Percentiles rank a stretch among this genome's conserved stretches.
phyloP scores from a whole-genome alignment of 2,329 filamentous ascomycete species.

The Daldinia eschscholtzii region DNA sequence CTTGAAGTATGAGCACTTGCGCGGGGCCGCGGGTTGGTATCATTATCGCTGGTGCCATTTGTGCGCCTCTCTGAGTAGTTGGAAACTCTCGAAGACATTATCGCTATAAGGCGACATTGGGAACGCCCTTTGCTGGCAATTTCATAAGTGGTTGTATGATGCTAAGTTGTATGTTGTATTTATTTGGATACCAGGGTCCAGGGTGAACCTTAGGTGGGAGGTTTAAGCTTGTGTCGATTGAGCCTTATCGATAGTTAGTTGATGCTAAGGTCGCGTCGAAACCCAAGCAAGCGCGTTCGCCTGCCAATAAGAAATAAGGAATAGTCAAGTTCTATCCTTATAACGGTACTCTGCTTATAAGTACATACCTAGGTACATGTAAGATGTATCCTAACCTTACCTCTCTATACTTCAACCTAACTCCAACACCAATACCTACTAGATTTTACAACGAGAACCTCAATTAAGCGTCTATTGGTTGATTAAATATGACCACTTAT shows the following conservation, averaged over 20 bases:
- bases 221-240: conserved; percentile 19
- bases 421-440: neutral
- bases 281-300: conserved; percentile 30
- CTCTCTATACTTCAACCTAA: neutral
- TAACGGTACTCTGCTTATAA: neutral
- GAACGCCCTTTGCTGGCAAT: conserved; percentile 31
- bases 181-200: conserved; percentile 3
- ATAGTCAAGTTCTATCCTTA: neutral
- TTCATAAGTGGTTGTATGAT: conserved; percentile 34
- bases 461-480: neutral
- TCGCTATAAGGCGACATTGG: conserved; percentile 48
- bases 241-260: conserved; percentile 32
- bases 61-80: conserved; percentile 58
- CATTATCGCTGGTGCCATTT: conserved; percentile 56
- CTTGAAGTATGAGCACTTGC: conserved; percentile 34
- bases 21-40: conserved; percentile 48
- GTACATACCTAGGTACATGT: no score
- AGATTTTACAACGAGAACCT: neutral
- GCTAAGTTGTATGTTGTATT: conserved; percentile 10
- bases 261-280: conserved; percentile 31
- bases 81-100: conserved; percentile 56
- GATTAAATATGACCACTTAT: neutral
- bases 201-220: conserved; percentile 6
- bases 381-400: no score
- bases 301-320: neutral